A percentile compares a stretch with the other conserved stretches of the same genome.
Evolutionary conservation across 371 early-diverging fungal genomes (phyloP).

Genomic region (Basidiobolus meristosporus): DNA sequence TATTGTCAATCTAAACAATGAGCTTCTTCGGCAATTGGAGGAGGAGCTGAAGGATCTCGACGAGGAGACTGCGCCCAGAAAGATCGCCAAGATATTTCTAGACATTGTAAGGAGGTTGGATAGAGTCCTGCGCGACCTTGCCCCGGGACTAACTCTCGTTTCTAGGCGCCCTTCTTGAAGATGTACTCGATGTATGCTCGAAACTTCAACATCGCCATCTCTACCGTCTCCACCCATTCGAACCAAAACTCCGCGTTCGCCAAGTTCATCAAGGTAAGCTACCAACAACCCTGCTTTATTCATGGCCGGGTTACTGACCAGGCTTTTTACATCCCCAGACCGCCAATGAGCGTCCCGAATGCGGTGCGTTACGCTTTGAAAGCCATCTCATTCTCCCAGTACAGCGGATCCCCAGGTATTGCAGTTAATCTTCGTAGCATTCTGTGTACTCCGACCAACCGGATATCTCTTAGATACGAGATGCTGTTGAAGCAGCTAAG

Average conservation of each 20-base stretch:
- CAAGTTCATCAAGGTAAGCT: conserved; percentile 16
- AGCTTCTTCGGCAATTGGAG: no score
- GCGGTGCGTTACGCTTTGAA: conserved; percentile 40
- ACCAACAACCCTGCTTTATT: no score
- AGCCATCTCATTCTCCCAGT: conserved; percentile 65
- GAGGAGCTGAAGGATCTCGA: no score
- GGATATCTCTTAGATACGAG: conserved; percentile 42
- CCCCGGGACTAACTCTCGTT: conserved; percentile 42
- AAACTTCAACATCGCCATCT: conserved; percentile 14
- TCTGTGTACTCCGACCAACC: no score
- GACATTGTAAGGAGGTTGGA: not conserved
- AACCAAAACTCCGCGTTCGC: conserved; percentile 13
- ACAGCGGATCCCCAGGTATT: conserved; percentile 41
- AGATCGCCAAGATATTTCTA: no score
- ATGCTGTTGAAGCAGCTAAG: conserved; percentile 50
- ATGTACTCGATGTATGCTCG: conserved; percentile 45
- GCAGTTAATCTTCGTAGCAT: no score
- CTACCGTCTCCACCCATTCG: conserved; percentile 13
- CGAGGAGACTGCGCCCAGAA: no score
- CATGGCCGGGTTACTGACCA: no score
- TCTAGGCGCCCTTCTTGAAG: conserved; percentile 36
- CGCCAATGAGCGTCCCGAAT: conserved; percentile 17
- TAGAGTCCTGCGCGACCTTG: conserved; percentile 28
- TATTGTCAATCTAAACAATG: no score
- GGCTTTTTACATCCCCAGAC: conserved; percentile 2